Conservation (phyloP, 2,329 filamentous ascomycete species). For the Xylariales sp. region DNA sequence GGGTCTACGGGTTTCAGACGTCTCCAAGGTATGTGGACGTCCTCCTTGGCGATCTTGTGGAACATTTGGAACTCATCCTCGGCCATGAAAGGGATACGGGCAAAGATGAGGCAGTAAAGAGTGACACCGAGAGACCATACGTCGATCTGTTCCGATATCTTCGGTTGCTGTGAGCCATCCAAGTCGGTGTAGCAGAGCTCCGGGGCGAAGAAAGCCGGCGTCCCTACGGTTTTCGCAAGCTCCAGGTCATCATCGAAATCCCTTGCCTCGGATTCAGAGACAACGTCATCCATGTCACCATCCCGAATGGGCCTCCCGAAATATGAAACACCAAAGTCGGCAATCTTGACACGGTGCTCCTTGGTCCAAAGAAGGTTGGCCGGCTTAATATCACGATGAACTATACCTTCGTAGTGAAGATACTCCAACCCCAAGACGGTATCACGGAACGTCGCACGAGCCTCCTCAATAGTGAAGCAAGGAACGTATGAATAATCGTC, state of each 20-base stretch:
- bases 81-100: conserved; percentile 87
- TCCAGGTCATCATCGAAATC: conserved; percentile 92
- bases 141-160: conserved; percentile 89
- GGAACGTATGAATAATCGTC: conserved; percentile 93
- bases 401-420: conserved; percentile 80
- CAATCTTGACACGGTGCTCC: conserved; percentile 90
- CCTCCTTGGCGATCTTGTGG: conserved; percentile 82
- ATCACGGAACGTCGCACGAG: conserved; percentile 82
- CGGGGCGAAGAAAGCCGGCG: conserved; percentile 94
- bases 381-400: conserved; percentile 81
- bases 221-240: conserved; percentile 96
- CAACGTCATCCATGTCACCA: conserved; percentile 71
- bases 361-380: conserved; percentile 87
- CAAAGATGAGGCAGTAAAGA: conserved; percentile 91
- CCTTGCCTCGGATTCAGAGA: conserved; percentile 74
- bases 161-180: conserved; percentile 61
- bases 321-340: conserved; percentile 97
- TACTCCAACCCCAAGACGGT: conserved; percentile 93
- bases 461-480: conserved; percentile 81
- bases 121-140: conserved; percentile 97
- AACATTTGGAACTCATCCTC: conserved; percentile 92
- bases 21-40: conserved; percentile 81
- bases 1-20: conserved; percentile 74
- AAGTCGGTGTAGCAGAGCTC: conserved; percentile 89
- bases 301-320: conserved; percentile 85